Base-by-base conservation (phyloP, 768 basidiomycete genomes). In the Pleurotus sapidus region DNA sequence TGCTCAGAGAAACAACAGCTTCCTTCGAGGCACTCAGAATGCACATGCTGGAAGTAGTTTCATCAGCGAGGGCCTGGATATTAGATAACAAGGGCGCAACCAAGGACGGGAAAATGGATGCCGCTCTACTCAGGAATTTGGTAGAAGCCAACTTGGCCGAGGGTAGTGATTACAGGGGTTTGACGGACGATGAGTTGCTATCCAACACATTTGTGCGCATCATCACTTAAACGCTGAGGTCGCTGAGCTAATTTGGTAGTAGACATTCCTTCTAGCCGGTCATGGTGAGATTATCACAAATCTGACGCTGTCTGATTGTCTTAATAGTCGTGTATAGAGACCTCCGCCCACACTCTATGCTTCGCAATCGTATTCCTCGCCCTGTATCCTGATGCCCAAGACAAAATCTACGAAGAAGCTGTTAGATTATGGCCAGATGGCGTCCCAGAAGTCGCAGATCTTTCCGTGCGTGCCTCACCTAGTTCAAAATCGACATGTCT, bases 201-300 rank as follows among this genome's bases (percentile, higher is more conserved):
- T 58, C 11, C 27, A 45, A 46, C 17, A 49, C 48, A 54, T 82
- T 79, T 61, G 81, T 80, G 61, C 60, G 77, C 67, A 14, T 4
- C 23, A 38, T 30, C 4, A 17, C 27, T 30, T 23, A 1, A 1
- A 17, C 15, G 49, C 50, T 12, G 39, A 0, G 25, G 6, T 53
- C 17, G 46, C 46, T 55, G 30, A 34, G 3, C 30, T 11, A 4
- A 34, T 3, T 34, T 17, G 12, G 17, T 15, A n/a, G 12, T 23
- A 82, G 81, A 63, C 64, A 3, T 82, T 81, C 61, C 69, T 80
- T 23, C 63, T 82, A 20, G 79, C 78, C n/a, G 81, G 80, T 11
- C 78, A 80, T 61, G 79, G 80, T 77, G 56, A 5, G 68, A 37
- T 42, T 37, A 46, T 17, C 50, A 6, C 3, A 30, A 15, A n/a